Evolutionary conservation across 805 yeast genomes (phyloP).

Genomic region (Candida koratica): DNA sequence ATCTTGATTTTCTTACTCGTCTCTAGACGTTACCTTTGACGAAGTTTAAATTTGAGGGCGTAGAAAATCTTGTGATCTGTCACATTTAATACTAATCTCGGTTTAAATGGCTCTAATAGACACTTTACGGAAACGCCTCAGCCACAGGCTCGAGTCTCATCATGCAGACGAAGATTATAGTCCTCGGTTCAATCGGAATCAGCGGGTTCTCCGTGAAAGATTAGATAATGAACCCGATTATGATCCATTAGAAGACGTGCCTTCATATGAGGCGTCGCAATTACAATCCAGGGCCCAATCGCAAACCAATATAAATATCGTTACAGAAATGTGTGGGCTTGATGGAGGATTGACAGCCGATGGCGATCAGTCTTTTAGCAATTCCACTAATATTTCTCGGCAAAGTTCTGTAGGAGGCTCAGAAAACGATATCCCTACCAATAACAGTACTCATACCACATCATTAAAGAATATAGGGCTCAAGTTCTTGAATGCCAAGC

Average conservation of each 20-base stretch:
- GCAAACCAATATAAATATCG: conserved; percentile 1
- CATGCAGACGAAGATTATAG: conserved; percentile 33
- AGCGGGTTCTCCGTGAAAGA: conserved; percentile 8
- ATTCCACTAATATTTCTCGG: conserved; percentile 13
- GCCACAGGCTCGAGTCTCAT: conserved; percentile 26
- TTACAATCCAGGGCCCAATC: conserved; percentile 12
- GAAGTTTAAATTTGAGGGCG: too few relatives aligned
- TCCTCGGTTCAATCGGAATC: conserved; percentile 13
- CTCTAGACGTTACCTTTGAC: too few relatives aligned
- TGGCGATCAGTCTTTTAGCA: conserved; percentile 8
- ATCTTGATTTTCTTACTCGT: not conserved
- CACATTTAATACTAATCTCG: not conserved
- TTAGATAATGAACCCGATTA: conserved; percentile 8
- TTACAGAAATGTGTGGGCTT: too few relatives aligned
- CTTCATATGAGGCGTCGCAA: conserved; percentile 42
- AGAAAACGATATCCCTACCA: not conserved
- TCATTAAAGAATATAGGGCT: conserved; percentile 57
- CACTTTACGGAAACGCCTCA: conserved; percentile 23
- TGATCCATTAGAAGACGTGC: conserved; percentile 25
- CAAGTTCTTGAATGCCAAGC: conserved; percentile 67
- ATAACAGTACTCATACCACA: conserved; percentile 8
- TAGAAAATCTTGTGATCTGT: too few relatives aligned
- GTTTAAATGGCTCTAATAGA: conserved; percentile 22
- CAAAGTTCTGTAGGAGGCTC: conserved; percentile 13
- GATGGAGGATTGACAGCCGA: too few relatives aligned